Evolutionary conservation across 2,329 filamentous ascomycete genomes (phyloP).

Genomic region (Xylariales sp.): DNA sequence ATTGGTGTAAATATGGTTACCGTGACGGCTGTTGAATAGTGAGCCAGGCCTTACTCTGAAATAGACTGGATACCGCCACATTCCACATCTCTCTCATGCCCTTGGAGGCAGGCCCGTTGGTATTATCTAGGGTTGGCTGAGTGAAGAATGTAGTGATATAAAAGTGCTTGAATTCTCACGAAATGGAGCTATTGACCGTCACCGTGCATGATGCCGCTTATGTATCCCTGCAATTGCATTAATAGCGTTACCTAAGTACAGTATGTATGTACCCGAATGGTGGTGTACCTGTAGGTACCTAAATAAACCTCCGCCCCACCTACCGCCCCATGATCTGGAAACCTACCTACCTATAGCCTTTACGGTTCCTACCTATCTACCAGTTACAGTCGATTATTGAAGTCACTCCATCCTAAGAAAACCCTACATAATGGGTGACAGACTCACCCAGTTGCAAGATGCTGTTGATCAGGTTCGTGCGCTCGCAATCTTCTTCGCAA

Average conservation of each 20-base stretch:
- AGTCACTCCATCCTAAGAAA: not conserved
- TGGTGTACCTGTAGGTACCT: too few species aligned
- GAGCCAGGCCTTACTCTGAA: conserved; percentile 23
- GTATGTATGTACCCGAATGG: not conserved
- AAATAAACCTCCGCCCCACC: too few species aligned
- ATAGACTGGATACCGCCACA: conserved; percentile 31
- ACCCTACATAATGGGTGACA: conserved; percentile 71
- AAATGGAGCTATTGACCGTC: too few species aligned
- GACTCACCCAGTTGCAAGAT: conserved; percentile 86
- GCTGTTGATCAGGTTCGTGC: conserved; percentile 78
- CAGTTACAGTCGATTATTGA: not conserved
- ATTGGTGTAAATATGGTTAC: conserved; percentile 9
- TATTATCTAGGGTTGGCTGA: not conserved
- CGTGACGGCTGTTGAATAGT: conserved; percentile 6
- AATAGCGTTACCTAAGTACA: too few species aligned
- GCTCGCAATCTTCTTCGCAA: not conserved
- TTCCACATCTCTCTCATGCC: conserved; percentile 34
- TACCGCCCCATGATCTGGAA: too few species aligned
- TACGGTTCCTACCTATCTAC: too few species aligned
- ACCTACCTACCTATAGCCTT: too few species aligned
- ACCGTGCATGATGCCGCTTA: too few species aligned
- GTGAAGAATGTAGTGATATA: not conserved
- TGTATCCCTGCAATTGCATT: conserved; percentile 10
- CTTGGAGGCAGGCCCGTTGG: conserved; percentile 8
- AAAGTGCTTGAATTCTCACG: too few species aligned